Evolutionary conservation across 805 yeast species (phyloP), one percentile per base, ranked within the genome.

Genomic region (Isabelozyma pseudorhagii): DNA sequence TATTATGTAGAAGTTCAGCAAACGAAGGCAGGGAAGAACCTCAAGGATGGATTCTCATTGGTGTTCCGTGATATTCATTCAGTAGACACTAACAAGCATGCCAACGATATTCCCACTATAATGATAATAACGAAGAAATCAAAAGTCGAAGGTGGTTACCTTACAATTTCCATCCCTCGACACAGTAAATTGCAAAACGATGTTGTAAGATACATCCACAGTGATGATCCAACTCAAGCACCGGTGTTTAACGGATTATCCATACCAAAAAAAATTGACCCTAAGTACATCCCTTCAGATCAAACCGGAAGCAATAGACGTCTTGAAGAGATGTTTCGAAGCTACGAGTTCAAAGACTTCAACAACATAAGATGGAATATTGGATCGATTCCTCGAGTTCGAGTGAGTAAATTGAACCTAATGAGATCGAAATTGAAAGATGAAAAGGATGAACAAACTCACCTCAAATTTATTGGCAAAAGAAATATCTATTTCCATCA

Each of bases 371-470:
- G 48, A 31, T 75, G 75, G 75, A 59, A 63, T 44, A 55, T 77
- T 46, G 83, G 84, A 0, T 72, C 81, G 2, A 71, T 77, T 5
- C 80, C 82, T 4, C 59, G 75, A 45, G 68, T 70, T 7, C 66
- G 73, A 50, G 34, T 53, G 14, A 63, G 68, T 39, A 66, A 56
- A 44, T 44, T 63, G 48, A 63, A 60, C 42, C 60, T 58, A 41
- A 43, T 68, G 10, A 58, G 53, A 43, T 56, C 54, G 27, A 54
- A 34, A 44, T 63, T 13, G 56, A 60, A 46, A 46, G 39, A 31
- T 27, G 42, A 44, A 8, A 41, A 34, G 27, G 38, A 46, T 15
- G 45, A 39, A 52, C 46, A 45, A 14, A 56, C 56, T 38, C 57
- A 58, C 8, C 50, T 62, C 42, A 68, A 66, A 44, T 65, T 64